A percentile compares a stretch with the other conserved stretches of the same genome.
These are phyloP conservation scores for Vitellaria paradoxa DNA, from an alignment of 179 eudicot species.

Conservation along the genomic window DNA sequence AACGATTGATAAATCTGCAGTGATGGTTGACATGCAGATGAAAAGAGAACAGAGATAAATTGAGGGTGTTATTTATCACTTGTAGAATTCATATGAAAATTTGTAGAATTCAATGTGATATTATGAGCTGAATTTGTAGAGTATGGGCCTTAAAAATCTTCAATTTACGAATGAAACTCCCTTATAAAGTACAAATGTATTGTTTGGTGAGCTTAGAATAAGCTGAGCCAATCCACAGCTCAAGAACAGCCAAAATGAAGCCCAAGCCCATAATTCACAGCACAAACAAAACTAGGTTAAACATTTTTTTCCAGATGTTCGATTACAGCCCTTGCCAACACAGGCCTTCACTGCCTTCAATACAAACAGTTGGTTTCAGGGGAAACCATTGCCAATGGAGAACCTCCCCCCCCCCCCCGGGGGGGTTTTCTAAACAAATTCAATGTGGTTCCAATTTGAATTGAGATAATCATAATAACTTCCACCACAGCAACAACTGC, in stretches of 20 bases:
- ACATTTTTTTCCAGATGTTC: background rate
- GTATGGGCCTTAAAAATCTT: background rate
- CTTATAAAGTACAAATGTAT: background rate
- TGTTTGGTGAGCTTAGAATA: no score
- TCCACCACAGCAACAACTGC: background rate
- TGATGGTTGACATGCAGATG: background rate
- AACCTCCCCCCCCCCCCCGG: background rate
- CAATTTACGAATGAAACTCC: background rate
- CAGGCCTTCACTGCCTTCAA: background rate
- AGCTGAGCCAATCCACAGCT: no score
- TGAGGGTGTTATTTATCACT: background rate
- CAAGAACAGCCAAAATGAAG: no score
- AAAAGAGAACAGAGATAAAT: background rate
- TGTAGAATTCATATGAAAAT: background rate
- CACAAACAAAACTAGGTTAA: background rate
- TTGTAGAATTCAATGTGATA: background rate
- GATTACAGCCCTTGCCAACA: background rate
- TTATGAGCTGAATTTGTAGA: background rate
- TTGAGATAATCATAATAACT: background rate
- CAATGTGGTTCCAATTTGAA: conserved; percentile 2
- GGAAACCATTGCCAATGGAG: background rate
- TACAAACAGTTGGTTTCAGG: background rate
- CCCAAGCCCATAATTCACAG: no score
- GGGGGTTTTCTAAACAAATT: background rate
- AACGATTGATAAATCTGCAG: background rate